Conservation (phyloP, 805 yeast genomes). For the Ogataea allantospora region DNA sequence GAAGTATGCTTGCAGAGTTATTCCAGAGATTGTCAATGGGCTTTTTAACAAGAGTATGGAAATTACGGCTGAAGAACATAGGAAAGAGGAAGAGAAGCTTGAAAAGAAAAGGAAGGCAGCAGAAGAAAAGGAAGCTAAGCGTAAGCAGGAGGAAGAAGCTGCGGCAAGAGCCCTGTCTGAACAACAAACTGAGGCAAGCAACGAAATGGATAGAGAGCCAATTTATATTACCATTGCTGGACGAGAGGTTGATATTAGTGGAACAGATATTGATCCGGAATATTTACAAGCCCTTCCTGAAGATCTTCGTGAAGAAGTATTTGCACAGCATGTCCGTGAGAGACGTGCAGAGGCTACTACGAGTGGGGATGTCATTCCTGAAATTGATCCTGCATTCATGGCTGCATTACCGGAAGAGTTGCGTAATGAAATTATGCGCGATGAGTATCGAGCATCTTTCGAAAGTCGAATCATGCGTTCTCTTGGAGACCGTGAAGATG, state of each 20-base stretch:
- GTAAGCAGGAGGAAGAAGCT: conserved; percentile 32
- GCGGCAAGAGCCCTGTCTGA: conserved; percentile 28
- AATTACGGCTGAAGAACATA: conserved; percentile 30
- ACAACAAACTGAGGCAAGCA: conserved; percentile 3
- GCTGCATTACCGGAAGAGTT: conserved; percentile 67
- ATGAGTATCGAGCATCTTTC: conserved; percentile 28
- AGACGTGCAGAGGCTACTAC: conserved; percentile 55
- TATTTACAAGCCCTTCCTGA: conserved; percentile 88
- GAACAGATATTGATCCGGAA: conserved; percentile 89
- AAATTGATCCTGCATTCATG: conserved; percentile 76
- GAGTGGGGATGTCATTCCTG: conserved; percentile 49
- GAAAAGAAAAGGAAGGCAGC: conserved; percentile 30
- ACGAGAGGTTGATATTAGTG: conserved; percentile 77
- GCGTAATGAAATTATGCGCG: conserved; percentile 25
- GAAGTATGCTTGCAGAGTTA: conserved; percentile 34
- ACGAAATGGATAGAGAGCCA: conserved; percentile 41
- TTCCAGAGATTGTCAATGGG: conserved; percentile 44
- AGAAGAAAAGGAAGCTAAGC: conserved; percentile 31
- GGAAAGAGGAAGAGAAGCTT: conserved; percentile 26
- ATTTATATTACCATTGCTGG: conserved; percentile 74
- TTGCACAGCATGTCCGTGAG: conserved; percentile 79
- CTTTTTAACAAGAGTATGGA: conserved; percentile 50
- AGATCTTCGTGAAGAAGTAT: conserved; percentile 89
- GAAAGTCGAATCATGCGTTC: conserved; percentile 20
- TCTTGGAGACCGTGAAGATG: conserved; percentile 10